These are phyloP conservation scores for Asterochloris sp. DNA, from an alignment of 139 green algal genomes.

Conservation along the genomic window DNA sequence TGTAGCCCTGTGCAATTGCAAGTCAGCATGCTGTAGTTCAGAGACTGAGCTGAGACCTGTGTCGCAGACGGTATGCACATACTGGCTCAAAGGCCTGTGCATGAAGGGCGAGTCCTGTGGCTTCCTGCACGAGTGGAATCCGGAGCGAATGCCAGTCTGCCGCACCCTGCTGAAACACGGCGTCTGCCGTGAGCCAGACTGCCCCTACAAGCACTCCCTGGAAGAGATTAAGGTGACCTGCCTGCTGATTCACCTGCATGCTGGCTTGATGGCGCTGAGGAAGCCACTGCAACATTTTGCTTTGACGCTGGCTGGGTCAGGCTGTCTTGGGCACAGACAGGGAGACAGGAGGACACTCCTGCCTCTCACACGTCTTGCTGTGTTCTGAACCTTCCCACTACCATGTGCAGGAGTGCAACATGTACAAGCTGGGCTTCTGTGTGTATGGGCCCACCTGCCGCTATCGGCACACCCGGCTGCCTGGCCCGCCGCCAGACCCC, in stretches of 20 bases:
- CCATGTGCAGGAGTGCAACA: conserved; percentile 86
- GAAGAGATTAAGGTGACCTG: conserved; percentile 85
- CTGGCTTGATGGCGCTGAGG: background rate
- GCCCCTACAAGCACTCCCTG: conserved; percentile 90
- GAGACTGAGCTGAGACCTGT: background rate
- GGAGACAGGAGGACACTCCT: too few species aligned
- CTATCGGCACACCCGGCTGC: conserved; percentile 84
- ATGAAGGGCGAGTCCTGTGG: conserved; percentile 96
- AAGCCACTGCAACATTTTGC: background rate
- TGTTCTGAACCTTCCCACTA: background rate
- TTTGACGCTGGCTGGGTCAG: background rate
- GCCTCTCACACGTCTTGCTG: background rate
- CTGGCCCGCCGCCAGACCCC: conserved; percentile 68
- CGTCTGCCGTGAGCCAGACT: conserved; percentile 91
- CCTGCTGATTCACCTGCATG: background rate
- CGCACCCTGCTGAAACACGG: conserved; percentile 73
- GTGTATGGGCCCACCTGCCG: conserved; percentile 91
- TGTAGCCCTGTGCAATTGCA: too few species aligned
- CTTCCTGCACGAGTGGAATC: conserved; percentile 95
- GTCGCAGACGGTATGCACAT: conserved; percentile 93
- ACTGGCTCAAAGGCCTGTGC: conserved; percentile 94
- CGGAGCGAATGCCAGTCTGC: conserved; percentile 84
- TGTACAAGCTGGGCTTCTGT: conserved; percentile 97
- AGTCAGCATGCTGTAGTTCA: background rate
- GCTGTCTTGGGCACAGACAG: background rate